Evolutionary conservation across 345 rosid species (phyloP).

Genomic region (Syzygium oleosum): DNA sequence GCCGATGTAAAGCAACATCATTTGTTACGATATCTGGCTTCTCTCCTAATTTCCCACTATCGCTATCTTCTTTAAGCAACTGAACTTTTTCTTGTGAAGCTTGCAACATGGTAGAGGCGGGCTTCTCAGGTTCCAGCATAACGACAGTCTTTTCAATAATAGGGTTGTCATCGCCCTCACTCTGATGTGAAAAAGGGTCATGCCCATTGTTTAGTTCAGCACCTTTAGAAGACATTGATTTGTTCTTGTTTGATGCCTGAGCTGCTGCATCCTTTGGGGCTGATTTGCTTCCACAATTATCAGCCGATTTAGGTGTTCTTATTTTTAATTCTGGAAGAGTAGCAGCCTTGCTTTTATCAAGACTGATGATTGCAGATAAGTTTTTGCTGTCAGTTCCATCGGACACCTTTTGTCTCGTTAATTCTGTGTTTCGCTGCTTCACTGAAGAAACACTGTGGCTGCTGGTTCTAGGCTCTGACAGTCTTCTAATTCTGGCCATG

Average conservation of each 20-base stretch:
- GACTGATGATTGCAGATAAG: conserved; percentile 63
- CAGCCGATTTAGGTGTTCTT: conserved; percentile 34
- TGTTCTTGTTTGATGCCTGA: conserved; percentile 14
- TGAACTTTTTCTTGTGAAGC: conserved; percentile 27
- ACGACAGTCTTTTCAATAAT: conserved; percentile 75
- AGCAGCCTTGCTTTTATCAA: conserved; percentile 48
- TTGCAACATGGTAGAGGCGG: conserved; percentile 17
- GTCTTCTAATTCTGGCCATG: conserved; percentile 62
- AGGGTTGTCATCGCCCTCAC: conserved; percentile 50
- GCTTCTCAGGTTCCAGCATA: conserved; percentile 57
- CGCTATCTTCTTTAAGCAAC: conserved; percentile 12
- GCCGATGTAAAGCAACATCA: not conserved
- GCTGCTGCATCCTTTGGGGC: conserved; percentile 18
- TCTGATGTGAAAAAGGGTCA: conserved; percentile 24
- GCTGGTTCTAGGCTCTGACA: conserved; percentile 71
- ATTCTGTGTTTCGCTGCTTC: conserved; percentile 32
- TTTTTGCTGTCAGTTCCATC: conserved; percentile 55
- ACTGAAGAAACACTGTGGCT: conserved; percentile 34
- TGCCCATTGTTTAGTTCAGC: conserved; percentile 18
- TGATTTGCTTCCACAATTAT: conserved; percentile 20
- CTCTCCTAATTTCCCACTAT: conserved; percentile 7
- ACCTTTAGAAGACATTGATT: conserved; percentile 21
- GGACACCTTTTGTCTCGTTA: conserved; percentile 22
- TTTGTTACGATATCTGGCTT: not conserved
- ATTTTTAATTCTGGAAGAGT: conserved; percentile 83